phyloP scores from a whole-genome alignment of 2,329 filamentous ascomycete species.

The Talaromyces sp. region DNA sequence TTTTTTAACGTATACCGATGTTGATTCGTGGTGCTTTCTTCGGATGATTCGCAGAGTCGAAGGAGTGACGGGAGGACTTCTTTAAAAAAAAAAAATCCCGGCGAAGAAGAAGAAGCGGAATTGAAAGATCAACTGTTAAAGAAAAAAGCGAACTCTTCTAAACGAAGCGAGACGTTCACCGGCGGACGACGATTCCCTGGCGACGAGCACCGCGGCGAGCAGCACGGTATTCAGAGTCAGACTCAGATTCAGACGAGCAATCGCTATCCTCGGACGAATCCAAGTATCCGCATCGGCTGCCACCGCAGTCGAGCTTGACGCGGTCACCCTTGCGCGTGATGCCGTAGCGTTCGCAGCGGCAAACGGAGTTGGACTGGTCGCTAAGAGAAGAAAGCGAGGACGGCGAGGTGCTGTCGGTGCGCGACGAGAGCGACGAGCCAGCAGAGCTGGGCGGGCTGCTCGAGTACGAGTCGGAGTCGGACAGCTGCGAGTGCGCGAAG shows the following conservation, averaged over 20 bases:
- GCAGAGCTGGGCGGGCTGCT: slow-evolving; percentile 68
- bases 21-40: neutral
- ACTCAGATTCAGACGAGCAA: slow-evolving; percentile 54
- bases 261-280: slow-evolving; percentile 62
- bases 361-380: slow-evolving; percentile 55
- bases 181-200: slow-evolving; percentile 35
- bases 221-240: slow-evolving; percentile 34
- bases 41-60: neutral
- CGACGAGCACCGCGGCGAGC: slow-evolving; percentile 30
- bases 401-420: slow-evolving; percentile 56
- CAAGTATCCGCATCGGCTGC: slow-evolving; percentile 73
- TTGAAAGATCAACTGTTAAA: neutral
- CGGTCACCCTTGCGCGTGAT: slow-evolving; percentile 90
- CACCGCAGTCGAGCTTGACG: slow-evolving; percentile 94
- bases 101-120: neutral
- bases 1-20: neutral
- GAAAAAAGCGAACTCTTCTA: neutral
- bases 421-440: slow-evolving; percentile 66
- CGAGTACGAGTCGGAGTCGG: slow-evolving; percentile 66
- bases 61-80: neutral
- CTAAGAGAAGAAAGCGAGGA: slow-evolving; percentile 69
- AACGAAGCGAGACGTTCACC: slow-evolving; percentile 20
- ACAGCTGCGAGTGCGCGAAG: slow-evolving; percentile 67
- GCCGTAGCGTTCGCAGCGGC: slow-evolving; percentile 93
- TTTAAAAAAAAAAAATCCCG: neutral